Evolutionary conservation across 139 green algal genomes (phyloP).

Genomic region (Cymbomonas tetramitiformis): DNA sequence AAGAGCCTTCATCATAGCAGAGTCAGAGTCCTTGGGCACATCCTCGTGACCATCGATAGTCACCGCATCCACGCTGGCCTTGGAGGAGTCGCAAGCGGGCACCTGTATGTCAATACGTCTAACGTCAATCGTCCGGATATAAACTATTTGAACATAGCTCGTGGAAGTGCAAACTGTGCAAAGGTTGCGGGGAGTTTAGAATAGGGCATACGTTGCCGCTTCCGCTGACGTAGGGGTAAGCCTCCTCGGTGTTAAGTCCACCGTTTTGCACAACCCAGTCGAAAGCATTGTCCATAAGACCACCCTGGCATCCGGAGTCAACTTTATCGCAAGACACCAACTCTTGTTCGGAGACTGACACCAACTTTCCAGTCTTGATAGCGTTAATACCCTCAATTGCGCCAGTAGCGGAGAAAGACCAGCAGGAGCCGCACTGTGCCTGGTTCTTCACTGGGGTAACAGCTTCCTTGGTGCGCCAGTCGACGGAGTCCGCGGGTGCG

Average conservation of each 20-base stretch:
- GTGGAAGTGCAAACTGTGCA: background rate
- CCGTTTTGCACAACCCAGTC: constrained; percentile 71
- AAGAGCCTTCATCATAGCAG: constrained; percentile 42
- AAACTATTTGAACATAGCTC: background rate
- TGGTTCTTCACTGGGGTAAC: constrained; percentile 91
- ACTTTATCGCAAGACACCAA: constrained; percentile 65
- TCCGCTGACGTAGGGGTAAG: constrained; percentile 66
- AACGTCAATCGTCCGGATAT: background rate
- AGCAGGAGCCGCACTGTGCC: constrained; percentile 79
- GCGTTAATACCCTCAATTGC: constrained; percentile 76
- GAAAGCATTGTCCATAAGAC: constrained; percentile 88
- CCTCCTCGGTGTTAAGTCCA: constrained; percentile 72
- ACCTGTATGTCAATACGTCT: background rate
- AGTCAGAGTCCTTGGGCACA: constrained; percentile 52
- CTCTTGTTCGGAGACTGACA: constrained; percentile 80
- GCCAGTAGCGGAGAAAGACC: constrained; percentile 85
- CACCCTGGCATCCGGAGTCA: constrained; percentile 67
- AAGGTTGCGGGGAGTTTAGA: too few species aligned
- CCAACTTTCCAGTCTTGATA: constrained; percentile 61
- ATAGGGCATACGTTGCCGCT: too few species aligned
- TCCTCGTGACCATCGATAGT: constrained; percentile 75
- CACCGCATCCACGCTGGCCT: constrained; percentile 46
- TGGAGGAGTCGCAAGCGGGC: constrained; percentile 7
- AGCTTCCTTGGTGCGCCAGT: constrained; percentile 67
- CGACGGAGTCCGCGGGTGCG: constrained; percentile 35